Evolutionary conservation across 2,329 filamentous ascomycete genomes (phyloP).

Genomic region (Ophiostoma sp.): DNA sequence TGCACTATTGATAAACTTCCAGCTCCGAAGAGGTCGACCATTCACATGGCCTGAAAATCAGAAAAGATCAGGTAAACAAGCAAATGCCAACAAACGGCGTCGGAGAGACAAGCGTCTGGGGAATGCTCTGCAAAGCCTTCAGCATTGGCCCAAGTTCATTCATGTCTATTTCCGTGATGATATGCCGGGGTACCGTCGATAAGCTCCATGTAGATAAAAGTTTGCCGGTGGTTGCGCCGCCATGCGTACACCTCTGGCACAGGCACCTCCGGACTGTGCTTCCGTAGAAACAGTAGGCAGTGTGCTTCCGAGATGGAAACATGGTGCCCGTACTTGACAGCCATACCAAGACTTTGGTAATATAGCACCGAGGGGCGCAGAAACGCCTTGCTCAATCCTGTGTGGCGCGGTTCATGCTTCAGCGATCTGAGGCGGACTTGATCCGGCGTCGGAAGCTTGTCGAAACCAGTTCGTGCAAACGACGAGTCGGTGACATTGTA

Average conservation of each 20-base stretch:
- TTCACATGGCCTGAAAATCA: slow-evolving; percentile 22
- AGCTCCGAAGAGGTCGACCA: slow-evolving; percentile 28
- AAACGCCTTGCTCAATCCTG: background rate
- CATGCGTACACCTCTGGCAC: slow-evolving; percentile 32
- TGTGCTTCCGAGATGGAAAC: slow-evolving; percentile 34
- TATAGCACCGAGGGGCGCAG: background rate
- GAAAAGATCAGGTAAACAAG: background rate
- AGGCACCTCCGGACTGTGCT: slow-evolving; percentile 26
- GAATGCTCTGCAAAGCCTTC: background rate
- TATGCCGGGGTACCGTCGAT: slow-evolving; percentile 29
- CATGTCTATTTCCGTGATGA: background rate
- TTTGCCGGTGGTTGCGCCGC: slow-evolving; percentile 31
- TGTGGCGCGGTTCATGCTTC: background rate
- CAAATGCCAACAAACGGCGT: slow-evolving; percentile 17
- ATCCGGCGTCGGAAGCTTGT: slow-evolving; percentile 17
- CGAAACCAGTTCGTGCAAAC: background rate
- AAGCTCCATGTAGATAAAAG: slow-evolving; percentile 36
- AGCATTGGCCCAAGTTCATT: background rate
- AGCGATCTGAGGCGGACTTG: background rate
- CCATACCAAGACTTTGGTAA: slow-evolving; percentile 29
- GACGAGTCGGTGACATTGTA: slow-evolving; percentile 19
- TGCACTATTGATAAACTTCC: slow-evolving; percentile 29
- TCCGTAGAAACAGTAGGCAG: slow-evolving; percentile 25
- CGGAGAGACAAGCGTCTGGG: slow-evolving; percentile 18
- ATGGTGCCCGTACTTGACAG: slow-evolving; percentile 38